These are phyloP conservation scores for Mesembryanthemum crystallinum DNA, from an alignment of 148 eudicot species.

Conservation along the genomic window DNA sequence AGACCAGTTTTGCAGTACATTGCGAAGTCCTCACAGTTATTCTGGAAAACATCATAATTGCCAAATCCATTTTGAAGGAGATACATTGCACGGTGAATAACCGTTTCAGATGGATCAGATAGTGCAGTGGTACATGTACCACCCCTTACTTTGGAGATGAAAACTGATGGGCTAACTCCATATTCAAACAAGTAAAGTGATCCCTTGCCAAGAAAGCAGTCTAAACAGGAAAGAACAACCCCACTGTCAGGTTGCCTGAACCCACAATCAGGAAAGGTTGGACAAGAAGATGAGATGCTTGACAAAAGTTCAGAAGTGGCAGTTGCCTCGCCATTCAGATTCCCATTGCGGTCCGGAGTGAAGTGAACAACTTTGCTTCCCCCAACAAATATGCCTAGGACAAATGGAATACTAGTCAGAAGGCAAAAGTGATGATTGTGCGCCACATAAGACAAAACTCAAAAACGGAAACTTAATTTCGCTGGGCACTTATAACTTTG, in stretches of 20 bases:
- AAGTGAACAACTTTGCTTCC: conserved; percentile 96
- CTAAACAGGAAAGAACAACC: conserved; percentile 76
- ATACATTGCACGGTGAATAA: conserved; percentile 82
- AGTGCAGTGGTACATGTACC: conserved; percentile 91
- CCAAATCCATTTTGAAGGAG: conserved; percentile 93
- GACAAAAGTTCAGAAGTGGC: conserved; percentile 29
- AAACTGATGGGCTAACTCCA: conserved; percentile 67
- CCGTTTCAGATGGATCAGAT: conserved; percentile 58
- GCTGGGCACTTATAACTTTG: too few relatives aligned
- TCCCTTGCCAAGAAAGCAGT: conserved; percentile 82
- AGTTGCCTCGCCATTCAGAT: conserved; percentile 32
- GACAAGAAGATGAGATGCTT: conserved; percentile 48
- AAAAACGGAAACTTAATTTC: neutral
- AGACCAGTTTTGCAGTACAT: conserved; percentile 92
- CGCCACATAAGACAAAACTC: neutral
- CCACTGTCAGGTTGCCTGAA: conserved; percentile 80
- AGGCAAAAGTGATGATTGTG: conserved; percentile 3
- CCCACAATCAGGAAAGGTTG: conserved; percentile 89
- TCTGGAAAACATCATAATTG: conserved; percentile 74
- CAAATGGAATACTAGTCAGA: conserved; percentile 5
- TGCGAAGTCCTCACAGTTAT: conserved; percentile 97
- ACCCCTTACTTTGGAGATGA: conserved; percentile 82
- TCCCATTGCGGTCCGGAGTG: conserved; percentile 45
- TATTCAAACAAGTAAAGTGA: conserved; percentile 81
- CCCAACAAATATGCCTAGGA: conserved; percentile 83